Percentiles rank a stretch among this genome's conserved stretches.
Conservation (phyloP, 495 filamentous ascomycete species). For the Penicillium crystallinum region DNA sequence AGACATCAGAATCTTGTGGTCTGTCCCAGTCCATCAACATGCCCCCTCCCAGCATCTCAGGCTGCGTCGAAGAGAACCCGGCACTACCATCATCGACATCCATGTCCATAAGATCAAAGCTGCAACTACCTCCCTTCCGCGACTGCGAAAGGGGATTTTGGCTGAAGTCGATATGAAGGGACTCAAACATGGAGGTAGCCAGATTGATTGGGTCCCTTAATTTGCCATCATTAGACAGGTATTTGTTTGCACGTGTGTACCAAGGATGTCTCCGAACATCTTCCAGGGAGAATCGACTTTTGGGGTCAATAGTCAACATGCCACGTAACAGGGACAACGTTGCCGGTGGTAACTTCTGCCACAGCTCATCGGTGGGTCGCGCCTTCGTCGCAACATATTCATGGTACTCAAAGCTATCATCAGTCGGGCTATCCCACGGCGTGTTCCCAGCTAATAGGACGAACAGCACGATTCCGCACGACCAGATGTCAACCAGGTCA, state of each 20-base stretch:
- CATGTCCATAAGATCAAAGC: slow-evolving; percentile 47
- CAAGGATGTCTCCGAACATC: slow-evolving; percentile 91
- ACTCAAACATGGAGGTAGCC: slow-evolving; percentile 89
- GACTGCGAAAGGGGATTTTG: slow-evolving; percentile 52
- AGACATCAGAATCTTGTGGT: slow-evolving; percentile 49
- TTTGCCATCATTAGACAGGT: slow-evolving; percentile 66
- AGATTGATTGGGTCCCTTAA: slow-evolving; percentile 75
- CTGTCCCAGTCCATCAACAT: slow-evolving; percentile 75
- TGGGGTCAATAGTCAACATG: slow-evolving; percentile 82
- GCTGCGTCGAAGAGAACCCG: slow-evolving; percentile 67
- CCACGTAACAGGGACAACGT: slow-evolving; percentile 83
- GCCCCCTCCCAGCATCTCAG: slow-evolving; percentile 65
- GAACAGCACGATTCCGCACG: slow-evolving; percentile 92
- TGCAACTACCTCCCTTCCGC: slow-evolving; percentile 36
- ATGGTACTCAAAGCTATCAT: slow-evolving; percentile 72
- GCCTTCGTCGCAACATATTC: slow-evolving; percentile 79
- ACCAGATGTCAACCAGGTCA: slow-evolving; percentile 92
- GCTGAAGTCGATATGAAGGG: slow-evolving; percentile 84
- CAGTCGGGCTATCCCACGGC: slow-evolving; percentile 91
- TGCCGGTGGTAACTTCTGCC: slow-evolving; percentile 72
- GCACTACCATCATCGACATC: slow-evolving; percentile 42
- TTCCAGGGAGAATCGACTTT: slow-evolving; percentile 73
- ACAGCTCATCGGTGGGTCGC: slow-evolving; percentile 77
- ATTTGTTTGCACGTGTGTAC: slow-evolving; percentile 81
- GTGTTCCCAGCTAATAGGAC: slow-evolving; percentile 94